phyloP scores from a whole-genome alignment of 257 asterid species.

The Oldenlandia corymbosa region DNA sequence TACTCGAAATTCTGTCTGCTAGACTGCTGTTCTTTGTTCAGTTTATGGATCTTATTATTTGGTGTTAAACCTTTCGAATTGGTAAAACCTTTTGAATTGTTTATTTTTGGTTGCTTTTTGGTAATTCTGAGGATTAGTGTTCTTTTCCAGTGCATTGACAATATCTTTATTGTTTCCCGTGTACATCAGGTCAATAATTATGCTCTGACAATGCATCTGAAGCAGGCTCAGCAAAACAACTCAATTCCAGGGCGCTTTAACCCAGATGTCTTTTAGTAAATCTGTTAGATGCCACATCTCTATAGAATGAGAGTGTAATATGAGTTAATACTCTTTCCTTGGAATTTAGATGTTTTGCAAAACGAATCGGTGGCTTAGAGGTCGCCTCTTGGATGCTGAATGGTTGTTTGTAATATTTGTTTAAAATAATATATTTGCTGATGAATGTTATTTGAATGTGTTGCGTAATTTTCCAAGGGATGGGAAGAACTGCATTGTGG shows the following conservation, averaged over 20 bases:
- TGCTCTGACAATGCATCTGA: conserved; percentile 82
- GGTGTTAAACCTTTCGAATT: too few relatives aligned
- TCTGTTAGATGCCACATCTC: background rate
- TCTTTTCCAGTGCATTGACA: too few relatives aligned
- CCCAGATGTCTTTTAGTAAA: conserved; percentile 69
- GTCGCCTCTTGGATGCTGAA: conserved; percentile 3
- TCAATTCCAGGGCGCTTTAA: conserved; percentile 70
- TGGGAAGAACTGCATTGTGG: too few relatives aligned
- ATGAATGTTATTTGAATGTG: too few relatives aligned
- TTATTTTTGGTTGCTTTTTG: too few relatives aligned
- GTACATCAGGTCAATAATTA: conserved; percentile 54
- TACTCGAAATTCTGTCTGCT: background rate
- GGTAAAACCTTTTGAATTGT: too few relatives aligned
- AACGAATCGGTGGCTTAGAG: background rate
- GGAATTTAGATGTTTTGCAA: background rate
- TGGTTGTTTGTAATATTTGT: background rate
- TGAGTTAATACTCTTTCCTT: conserved; percentile 1
- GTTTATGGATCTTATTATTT: background rate
- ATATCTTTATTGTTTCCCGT: conserved; percentile 1
- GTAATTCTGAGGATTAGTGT: too few relatives aligned
- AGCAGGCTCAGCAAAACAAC: conserved; percentile 76
- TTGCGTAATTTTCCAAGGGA: too few relatives aligned
- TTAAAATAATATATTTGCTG: background rate
- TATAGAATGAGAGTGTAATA: conserved; percentile 3
- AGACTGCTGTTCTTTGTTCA: background rate